Base-by-base conservation (phyloP, 768 basidiomycete genomes). In the Lyophyllum decastes region DNA sequence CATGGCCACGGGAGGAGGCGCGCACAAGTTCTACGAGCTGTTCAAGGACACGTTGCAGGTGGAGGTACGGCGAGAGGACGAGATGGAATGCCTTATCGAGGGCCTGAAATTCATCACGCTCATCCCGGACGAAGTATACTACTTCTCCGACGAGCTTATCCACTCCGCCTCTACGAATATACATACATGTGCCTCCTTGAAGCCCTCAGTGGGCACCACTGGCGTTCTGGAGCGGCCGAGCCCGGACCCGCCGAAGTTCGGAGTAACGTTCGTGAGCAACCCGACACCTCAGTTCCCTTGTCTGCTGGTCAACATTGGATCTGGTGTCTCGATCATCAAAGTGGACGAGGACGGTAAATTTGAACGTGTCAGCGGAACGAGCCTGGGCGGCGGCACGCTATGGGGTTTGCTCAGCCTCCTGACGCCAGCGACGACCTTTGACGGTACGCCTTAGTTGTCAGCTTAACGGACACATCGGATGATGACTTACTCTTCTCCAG, bases 61-160 rank as follows among this genome's bases (percentile, higher is more conserved):
- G 50, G 94, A 95, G 68, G 94, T 98, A 43, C 77, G 79, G 59
- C 75, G 89, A 55, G 96, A 98, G 73, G 97, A 98, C 71, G 97
- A 99, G 82, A 98, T 99, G 97, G 96, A 94, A 76, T 98, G 97
- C 67, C 75, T 98, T 69, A 98, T 98, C 63, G 89, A 94, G 65
- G 97, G 97, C 26, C 80, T 99, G 69, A 91, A 93, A 73, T 99
- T 99, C 76, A 90, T 98, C 72, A 90, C 90, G 34, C 87, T 91
- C 71, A 95, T 99, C 59, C 96, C 96, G 33, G 88, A 94, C 74
- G 97, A 99, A 76, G 96, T 93, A 26, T 99, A 98, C 76, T 98
- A 89, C 81, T 98, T 98, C 76, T 97, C 95, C 53, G 96, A 99
- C 73, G 92, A 98, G 74, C 86, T 98, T 65, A 95, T 98, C 54